phyloP scores from a whole-genome alignment of 495 filamentous ascomycete species.

The Penicillium turbatum region DNA sequence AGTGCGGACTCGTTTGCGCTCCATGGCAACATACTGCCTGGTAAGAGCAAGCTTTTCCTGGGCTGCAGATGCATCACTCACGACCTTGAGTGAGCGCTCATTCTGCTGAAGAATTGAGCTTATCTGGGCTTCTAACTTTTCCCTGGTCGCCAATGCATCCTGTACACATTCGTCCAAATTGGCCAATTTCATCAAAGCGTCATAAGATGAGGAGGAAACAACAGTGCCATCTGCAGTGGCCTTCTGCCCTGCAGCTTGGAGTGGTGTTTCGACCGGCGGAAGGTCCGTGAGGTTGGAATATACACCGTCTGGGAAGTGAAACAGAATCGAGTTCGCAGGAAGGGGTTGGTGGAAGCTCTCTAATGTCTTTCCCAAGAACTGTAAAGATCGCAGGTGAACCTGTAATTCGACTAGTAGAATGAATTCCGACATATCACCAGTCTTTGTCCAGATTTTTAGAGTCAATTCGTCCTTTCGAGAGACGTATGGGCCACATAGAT shows the following conservation, averaged over 20 bases:
- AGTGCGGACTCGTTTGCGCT: slow-evolving; percentile 60
- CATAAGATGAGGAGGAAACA: slow-evolving; percentile 75
- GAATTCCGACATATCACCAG: slow-evolving; percentile 52
- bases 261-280: slow-evolving; percentile 39
- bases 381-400: slow-evolving; percentile 64
- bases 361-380: slow-evolving; percentile 74
- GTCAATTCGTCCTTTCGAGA: slow-evolving; percentile 60
- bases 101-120: slow-evolving; percentile 61
- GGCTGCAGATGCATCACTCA: slow-evolving; percentile 56
- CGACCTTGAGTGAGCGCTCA: slow-evolving; percentile 33
- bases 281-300: slow-evolving; percentile 70
- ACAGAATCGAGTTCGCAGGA: slow-evolving; percentile 78
- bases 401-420: slow-evolving; percentile 66
- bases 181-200: slow-evolving; percentile 80
- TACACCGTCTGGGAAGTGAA: slow-evolving; percentile 83
- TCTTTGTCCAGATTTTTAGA: slow-evolving; percentile 75
- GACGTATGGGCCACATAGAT: slow-evolving; percentile 58
- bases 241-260: slow-evolving; percentile 13
- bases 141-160: slow-evolving; percentile 77
- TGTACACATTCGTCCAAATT: slow-evolving; percentile 91
- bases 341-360: slow-evolving; percentile 73
- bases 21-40: slow-evolving; percentile 54
- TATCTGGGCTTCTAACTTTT: slow-evolving; percentile 72
- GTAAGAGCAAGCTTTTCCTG: slow-evolving; percentile 59
- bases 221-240: slow-evolving; percentile 30